Evolutionary conservation across 2,329 filamentous ascomycete genomes (phyloP).

Genomic region (Fusarium pseudocircinatum): DNA sequence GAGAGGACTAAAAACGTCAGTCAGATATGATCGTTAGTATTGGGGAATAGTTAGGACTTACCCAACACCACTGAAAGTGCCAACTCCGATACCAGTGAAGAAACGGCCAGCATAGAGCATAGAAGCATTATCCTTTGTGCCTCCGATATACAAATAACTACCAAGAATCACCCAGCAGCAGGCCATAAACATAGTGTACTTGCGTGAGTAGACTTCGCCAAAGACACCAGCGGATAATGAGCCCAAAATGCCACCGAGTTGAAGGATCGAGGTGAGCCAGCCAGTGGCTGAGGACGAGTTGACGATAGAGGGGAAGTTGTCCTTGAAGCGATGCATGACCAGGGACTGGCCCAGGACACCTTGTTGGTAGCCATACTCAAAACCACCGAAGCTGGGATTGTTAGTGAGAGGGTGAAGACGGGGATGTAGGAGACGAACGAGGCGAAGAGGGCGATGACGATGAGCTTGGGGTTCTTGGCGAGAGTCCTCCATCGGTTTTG

Average conservation of each 20-base stretch:
- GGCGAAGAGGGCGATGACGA: constrained; percentile 37
- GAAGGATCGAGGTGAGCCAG: constrained; percentile 61
- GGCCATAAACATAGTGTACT: constrained; percentile 61
- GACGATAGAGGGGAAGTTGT: constrained; percentile 59
- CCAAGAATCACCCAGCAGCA: constrained; percentile 58
- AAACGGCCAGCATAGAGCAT: constrained; percentile 60
- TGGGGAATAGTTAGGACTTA: neutral
- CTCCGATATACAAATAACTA: constrained; percentile 56
- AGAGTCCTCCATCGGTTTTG: constrained; percentile 39
- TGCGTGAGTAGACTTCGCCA: constrained; percentile 59
- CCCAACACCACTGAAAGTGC: constrained; percentile 56
- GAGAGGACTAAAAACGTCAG: constrained; percentile 44
- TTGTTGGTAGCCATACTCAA: constrained; percentile 52
- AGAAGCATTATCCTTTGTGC: constrained; percentile 49
- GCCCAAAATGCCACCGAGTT: constrained; percentile 59
- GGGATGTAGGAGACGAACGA: constrained; percentile 18
- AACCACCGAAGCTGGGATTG: constrained; percentile 31
- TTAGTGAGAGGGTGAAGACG: neutral
- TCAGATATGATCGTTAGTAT: neutral
- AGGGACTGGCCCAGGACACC: constrained; percentile 63
- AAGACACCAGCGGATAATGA: constrained; percentile 58
- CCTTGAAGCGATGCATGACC: constrained; percentile 60
- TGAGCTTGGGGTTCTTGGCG: constrained; percentile 34
- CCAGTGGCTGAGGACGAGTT: constrained; percentile 57
- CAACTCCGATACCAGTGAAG: constrained; percentile 60